phyloP scores from a whole-genome alignment of 164 flowering plant genomes.

The Tetrastigma voinierianum region DNA sequence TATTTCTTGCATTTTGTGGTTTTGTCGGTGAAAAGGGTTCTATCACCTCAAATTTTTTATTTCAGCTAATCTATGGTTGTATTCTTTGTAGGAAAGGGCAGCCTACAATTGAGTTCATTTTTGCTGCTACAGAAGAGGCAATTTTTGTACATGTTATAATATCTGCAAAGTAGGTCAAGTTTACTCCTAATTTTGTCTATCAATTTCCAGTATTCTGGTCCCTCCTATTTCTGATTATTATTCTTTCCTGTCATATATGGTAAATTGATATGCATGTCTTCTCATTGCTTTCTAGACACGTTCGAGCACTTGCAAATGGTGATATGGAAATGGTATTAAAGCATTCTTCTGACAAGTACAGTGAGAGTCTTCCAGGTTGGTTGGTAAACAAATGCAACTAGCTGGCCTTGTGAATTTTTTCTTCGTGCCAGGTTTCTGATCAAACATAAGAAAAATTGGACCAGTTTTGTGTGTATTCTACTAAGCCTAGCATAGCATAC shows the following conservation, averaged over 20 bases:
- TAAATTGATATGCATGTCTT: constrained; percentile 10
- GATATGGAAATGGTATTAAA: constrained; percentile 62
- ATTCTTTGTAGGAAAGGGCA: constrained; percentile 71
- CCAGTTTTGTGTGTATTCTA: too few relatives aligned
- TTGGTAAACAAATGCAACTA: neutral
- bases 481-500: too few relatives aligned
- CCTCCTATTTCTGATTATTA: constrained; percentile 1
- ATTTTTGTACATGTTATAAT: constrained; percentile 81
- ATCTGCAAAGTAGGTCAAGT: constrained; percentile 73
- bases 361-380: constrained; percentile 68
- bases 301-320: constrained; percentile 67
- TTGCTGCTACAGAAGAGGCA: constrained; percentile 90
- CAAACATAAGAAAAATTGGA: too few relatives aligned
- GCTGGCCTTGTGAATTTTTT: neutral
- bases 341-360: constrained; percentile 37
- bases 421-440: neutral
- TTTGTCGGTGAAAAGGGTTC: neutral
- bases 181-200: constrained; percentile 8
- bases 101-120: constrained; percentile 78
- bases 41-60: neutral
- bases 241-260: neutral
- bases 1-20: too few relatives aligned
- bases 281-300: constrained; percentile 45
- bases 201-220: neutral
- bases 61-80: constrained; percentile 1